Conservation (phyloP, 441 rosid genomes). For the Euphorbia corollata region DNA sequence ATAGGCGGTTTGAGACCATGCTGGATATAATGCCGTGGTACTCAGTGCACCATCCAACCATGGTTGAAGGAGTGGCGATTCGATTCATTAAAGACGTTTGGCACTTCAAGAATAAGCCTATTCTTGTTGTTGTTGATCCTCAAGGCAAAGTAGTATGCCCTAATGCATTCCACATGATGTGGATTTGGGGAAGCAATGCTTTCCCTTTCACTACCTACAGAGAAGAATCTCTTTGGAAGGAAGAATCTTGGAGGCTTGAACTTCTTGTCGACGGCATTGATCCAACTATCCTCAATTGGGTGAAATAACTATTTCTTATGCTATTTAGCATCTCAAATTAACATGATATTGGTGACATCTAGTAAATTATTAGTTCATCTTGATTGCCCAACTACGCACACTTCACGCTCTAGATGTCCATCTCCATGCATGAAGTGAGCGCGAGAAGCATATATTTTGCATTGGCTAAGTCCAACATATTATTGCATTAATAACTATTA, state of each 20-base stretch:
- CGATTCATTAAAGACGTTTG: conserved; percentile 51
- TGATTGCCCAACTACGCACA: neutral
- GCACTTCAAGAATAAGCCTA: conserved; percentile 68
- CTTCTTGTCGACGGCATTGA: conserved; percentile 58
- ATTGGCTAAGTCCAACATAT: no score
- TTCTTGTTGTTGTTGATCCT: conserved; percentile 66
- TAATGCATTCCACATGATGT: conserved; percentile 82
- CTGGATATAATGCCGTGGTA: conserved; percentile 61
- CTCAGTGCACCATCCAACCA: conserved; percentile 46
- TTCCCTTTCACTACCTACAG: conserved; percentile 63
- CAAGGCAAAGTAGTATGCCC: conserved; percentile 61
- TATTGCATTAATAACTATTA: neutral
- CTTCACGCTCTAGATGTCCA: neutral
- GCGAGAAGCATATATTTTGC: neutral
- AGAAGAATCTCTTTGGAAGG: conserved; percentile 65
- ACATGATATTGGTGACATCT: no score
- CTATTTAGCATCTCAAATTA: no score
- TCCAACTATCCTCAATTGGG: conserved; percentile 48
- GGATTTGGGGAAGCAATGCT: conserved; percentile 75
- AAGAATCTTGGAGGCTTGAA: conserved; percentile 57
- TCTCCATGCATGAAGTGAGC: neutral
- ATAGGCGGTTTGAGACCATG: conserved; percentile 43
- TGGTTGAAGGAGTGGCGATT: conserved; percentile 45
- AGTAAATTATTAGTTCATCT: no score
- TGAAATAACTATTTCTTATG: conserved; percentile 12